Evolutionary conservation across 805 yeast genomes (phyloP).

Genomic region (Lachancea kluyveri): DNA sequence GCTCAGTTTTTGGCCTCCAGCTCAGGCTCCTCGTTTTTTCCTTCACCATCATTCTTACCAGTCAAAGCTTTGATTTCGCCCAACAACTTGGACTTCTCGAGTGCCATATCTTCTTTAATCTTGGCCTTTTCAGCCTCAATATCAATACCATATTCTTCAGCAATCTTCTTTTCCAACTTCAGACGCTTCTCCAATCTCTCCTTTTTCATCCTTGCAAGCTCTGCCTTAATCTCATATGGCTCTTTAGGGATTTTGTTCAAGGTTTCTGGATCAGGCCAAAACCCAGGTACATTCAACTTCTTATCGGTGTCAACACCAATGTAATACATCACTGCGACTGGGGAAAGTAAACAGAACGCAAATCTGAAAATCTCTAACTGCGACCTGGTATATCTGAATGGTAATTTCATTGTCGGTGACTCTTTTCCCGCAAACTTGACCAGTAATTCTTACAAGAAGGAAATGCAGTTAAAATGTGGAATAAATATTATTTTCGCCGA

Average conservation of each 20-base stretch:
- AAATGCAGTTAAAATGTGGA: too few species aligned
- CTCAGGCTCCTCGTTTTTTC: too few species aligned
- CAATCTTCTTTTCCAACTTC: conserved; percentile 65
- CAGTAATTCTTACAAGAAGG: too few species aligned
- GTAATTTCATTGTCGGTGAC: conserved; percentile 12
- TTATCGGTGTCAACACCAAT: conserved; percentile 87
- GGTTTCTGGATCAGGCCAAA: conserved; percentile 95
- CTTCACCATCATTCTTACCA: not conserved
- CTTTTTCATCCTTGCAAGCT: conserved; percentile 77
- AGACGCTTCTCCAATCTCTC: conserved; percentile 69
- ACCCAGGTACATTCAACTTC: conserved; percentile 86
- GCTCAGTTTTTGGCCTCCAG: too few species aligned
- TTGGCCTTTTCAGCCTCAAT: conserved; percentile 40
- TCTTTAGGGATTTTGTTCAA: conserved; percentile 89
- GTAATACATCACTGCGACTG: conserved; percentile 87
- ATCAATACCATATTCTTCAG: conserved; percentile 56
- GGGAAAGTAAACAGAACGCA: conserved; percentile 78
- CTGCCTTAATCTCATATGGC: conserved; percentile 86
- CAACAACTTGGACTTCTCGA: conserved; percentile 6
- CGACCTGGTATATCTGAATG: conserved; percentile 38
- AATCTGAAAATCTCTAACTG: conserved; percentile 56
- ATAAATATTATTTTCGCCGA: too few species aligned
- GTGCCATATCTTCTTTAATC: conserved; percentile 21
- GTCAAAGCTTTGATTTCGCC: conserved; percentile 1
- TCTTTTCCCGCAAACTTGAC: too few species aligned